Evolutionary conservation across 768 basidiomycete species (phyloP).

Genomic region (Tubosaeta brunneosetosa): DNA sequence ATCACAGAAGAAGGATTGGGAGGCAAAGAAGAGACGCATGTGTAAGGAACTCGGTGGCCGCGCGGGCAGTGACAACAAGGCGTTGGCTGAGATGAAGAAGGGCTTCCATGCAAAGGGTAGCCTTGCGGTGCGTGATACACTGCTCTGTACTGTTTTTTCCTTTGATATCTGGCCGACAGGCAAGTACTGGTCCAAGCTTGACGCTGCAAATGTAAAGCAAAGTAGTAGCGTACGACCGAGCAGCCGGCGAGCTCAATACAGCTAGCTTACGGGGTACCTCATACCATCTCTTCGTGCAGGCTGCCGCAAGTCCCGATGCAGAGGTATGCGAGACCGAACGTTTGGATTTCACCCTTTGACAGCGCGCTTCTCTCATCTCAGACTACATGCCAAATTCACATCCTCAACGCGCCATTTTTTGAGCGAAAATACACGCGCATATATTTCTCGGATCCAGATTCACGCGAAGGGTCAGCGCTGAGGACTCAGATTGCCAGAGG

Average conservation of each 20-base stretch:
- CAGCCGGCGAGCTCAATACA: slow-evolving; percentile 71
- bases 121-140: slow-evolving; percentile 42
- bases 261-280: slow-evolving; percentile 67
- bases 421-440: slow-evolving; percentile 79
- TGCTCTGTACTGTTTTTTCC: background rate
- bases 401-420: slow-evolving; percentile 72
- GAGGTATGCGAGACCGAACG: slow-evolving; percentile 39
- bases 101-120: slow-evolving; percentile 53
- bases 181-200: slow-evolving; percentile 49
- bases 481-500: slow-evolving; percentile 75
- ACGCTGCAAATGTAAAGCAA: slow-evolving; percentile 82
- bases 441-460: slow-evolving; percentile 63
- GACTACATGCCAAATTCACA: slow-evolving; percentile 74
- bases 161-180: slow-evolving; percentile 22
- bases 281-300: slow-evolving; percentile 67
- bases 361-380: slow-evolving; percentile 24
- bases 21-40: slow-evolving; percentile 81
- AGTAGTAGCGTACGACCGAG: slow-evolving; percentile 94
- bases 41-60: slow-evolving; percentile 86
- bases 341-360: slow-evolving; percentile 2
- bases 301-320: slow-evolving; percentile 52
- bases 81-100: slow-evolving; percentile 57
- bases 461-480: slow-evolving; percentile 60
- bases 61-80: slow-evolving; percentile 49
- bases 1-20: slow-evolving; percentile 80